Percentiles rank a stretch among this genome's conserved stretches.
Conservation (phyloP, 495 filamentous ascomycete species). For the Jackrogersella multiformis region DNA sequence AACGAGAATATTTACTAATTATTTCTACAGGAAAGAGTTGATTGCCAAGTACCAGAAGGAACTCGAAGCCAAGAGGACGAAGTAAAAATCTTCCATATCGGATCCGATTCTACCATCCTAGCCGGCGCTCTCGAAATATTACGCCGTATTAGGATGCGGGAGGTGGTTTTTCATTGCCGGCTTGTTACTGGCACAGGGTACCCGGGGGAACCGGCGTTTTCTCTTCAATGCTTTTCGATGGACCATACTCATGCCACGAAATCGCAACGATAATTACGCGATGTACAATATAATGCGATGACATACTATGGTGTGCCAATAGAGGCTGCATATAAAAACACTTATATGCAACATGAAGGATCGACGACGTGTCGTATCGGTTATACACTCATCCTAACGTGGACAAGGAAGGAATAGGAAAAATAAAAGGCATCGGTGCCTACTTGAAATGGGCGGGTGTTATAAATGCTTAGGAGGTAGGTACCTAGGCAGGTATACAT, state of each 20-base stretch:
- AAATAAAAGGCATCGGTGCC: background rate
- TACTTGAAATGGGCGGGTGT: slow-evolving; percentile 2
- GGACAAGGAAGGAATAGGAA: background rate
- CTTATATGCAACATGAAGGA: background rate
- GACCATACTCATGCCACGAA: background rate
- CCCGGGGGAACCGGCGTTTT: background rate
- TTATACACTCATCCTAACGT: background rate
- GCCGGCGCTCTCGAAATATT: background rate
- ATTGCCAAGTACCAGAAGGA: slow-evolving; percentile 88
- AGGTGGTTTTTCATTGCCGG: background rate
- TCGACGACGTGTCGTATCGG: background rate
- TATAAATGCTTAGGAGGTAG: background rate
- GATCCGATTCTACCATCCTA: background rate
- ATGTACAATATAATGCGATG: slow-evolving; percentile 18
- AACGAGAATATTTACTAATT: slow-evolving; percentile 23
- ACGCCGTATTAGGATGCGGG: background rate
- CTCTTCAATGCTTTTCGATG: background rate
- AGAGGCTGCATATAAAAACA: slow-evolving; percentile 24
- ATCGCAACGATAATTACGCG: slow-evolving; percentile 1
- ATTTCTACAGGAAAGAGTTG: slow-evolving; percentile 76
- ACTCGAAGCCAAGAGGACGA: slow-evolving; percentile 71
- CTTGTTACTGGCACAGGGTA: background rate
- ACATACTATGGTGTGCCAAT: slow-evolving; percentile 10
- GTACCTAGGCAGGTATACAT: background rate
- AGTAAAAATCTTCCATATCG: slow-evolving; percentile 39